These are phyloP conservation scores for Lecanicillium sp. DNA, from an alignment of 2,329 filamentous ascomycete genomes.

Conservation along the genomic window DNA sequence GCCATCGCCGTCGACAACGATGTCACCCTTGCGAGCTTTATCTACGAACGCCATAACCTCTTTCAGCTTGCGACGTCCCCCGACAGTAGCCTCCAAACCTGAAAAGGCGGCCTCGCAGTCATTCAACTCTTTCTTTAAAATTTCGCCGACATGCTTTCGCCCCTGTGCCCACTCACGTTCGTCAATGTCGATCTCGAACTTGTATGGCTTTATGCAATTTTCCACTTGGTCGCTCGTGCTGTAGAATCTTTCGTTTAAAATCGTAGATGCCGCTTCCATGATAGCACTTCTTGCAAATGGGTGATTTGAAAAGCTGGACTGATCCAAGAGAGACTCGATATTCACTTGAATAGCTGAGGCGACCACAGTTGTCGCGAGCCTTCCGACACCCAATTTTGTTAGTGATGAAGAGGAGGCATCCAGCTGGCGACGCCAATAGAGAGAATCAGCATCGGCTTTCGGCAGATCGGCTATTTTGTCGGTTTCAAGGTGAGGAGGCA, in stretches of 20 bases:
- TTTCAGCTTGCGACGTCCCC: conserved; percentile 74
- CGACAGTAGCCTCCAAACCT: conserved; percentile 68
- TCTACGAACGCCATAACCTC: conserved; percentile 92
- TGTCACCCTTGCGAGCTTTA: conserved; percentile 77
- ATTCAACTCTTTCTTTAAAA: conserved; percentile 81
- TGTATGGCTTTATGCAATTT: conserved; percentile 98
- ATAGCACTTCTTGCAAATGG: conserved; percentile 93
- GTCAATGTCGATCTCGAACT: conserved; percentile 94
- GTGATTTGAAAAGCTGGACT: conserved; percentile 81
- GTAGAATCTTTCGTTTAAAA: conserved; percentile 90
- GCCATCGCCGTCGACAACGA: conserved; percentile 77
- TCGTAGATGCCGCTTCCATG: conserved; percentile 79
- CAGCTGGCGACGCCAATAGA: conserved; percentile 91
- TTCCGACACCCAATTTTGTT: conserved; percentile 89
- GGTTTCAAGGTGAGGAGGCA: conserved; percentile 56
- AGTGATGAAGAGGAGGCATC: conserved; percentile 86
- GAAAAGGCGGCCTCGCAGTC: conserved; percentile 77
- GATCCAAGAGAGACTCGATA: conserved; percentile 69
- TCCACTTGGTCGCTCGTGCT: conserved; percentile 97
- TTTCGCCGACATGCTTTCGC: conserved; percentile 70
- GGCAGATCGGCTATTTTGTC: conserved; percentile 73
- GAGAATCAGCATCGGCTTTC: conserved; percentile 75
- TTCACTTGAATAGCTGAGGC: conserved; percentile 80
- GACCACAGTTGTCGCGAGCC: conserved; percentile 86
- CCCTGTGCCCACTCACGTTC: conserved; percentile 82